Evolutionary conservation across 2,329 filamentous ascomycete species (phyloP), one percentile per base, ranked within the genome.

Genomic region (Hypomyces perniciosus): DNA sequence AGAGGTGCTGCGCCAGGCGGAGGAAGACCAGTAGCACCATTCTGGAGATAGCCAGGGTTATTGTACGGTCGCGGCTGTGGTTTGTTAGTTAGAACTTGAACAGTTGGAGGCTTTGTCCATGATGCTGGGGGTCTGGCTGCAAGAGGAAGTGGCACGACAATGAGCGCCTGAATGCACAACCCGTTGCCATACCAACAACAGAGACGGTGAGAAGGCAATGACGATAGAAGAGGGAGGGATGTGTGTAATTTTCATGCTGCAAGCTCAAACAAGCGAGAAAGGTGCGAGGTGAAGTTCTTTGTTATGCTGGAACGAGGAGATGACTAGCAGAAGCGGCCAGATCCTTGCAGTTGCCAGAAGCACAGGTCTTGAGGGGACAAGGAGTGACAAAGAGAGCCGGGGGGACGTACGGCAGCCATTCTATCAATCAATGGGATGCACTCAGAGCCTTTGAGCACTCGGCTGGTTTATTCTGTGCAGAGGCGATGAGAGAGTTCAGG

Each of bases 1-100:
- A 85, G 78, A 57, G 83, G 83, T 40, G 79, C 77, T 58, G 81
- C 82, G 64, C 81, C 81, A 38, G 80, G 73, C 57, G 77, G 78
- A 53, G 74, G 69, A 41, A 79, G 67, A 56, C 73, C 70, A 51
- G 71, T 69, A 57, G 76, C 78, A 65, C 82, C 83, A 70, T 86
- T 85, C 61, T 81, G 78, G 65, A 85, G 71, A 68, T 83, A 85
- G 68, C 76, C 76, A 59, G 70, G 68, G 64, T 73, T 75, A 66
- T 72, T 77, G 69, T 72, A 73, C 57, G 68, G 62, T 65, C 71
- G 71, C 57, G 68, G 63, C 72, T 74, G 62, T 39, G 44, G 40
- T 31, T 34, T 35, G 55, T 60, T 56, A 62, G 64, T 59, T 47
- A 63, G 46, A 49, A 20, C 52, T 9, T 35, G 33, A 12, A 12